Base-by-base conservation (phyloP, 129 eudicot species). In the Ambrosia trifida region DNA sequence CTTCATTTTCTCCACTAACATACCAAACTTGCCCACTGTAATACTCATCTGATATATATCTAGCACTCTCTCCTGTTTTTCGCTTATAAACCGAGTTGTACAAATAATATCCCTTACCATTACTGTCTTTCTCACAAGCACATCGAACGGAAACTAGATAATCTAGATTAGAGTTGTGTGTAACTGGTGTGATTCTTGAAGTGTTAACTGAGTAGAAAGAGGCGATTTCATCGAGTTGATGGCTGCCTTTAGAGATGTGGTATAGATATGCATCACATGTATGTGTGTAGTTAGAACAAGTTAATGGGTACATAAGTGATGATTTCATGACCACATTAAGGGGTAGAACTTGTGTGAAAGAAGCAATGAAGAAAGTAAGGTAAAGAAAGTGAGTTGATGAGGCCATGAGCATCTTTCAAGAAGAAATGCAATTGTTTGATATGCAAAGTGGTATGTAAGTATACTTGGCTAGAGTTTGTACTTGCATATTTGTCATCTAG, bases 141-240 rank as follows among this genome's bases (percentile, higher is more conserved):
- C 84, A 80, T 7, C 54, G 64, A 53, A 80, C 63, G 14, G 80
- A 63, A 32, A 80, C 72, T 13, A 75, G 63, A 64, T 69, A 80
- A 76, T 75, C 84, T 14, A 60, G 36, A 45, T 80, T 47, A 17
- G 72, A 62, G 10, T 63, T 72, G 68, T 68, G 80, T 11, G 20
- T 41, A 17, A 80, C 75, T 49, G 84, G 84, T 12, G 72, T 47
- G 77, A 80, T 75, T 53, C 30, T 72, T 13, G 84, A 80, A 16
- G 73, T 54, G 77, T 80, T 75, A 36, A 80, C 80, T 7, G 84
- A 75, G 77, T 80, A 80, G 56, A 80, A 75, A 24, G 80, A 75
- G 3, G 77, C 70, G 18, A 74, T 44, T 75, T 80, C 68, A 53
- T 80, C 65, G 46, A 56, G 41, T 11, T 74, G 50, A 13, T 61